Conservation (phyloP, 768 basidiomycete species). For the Harrya chromipes region DNA sequence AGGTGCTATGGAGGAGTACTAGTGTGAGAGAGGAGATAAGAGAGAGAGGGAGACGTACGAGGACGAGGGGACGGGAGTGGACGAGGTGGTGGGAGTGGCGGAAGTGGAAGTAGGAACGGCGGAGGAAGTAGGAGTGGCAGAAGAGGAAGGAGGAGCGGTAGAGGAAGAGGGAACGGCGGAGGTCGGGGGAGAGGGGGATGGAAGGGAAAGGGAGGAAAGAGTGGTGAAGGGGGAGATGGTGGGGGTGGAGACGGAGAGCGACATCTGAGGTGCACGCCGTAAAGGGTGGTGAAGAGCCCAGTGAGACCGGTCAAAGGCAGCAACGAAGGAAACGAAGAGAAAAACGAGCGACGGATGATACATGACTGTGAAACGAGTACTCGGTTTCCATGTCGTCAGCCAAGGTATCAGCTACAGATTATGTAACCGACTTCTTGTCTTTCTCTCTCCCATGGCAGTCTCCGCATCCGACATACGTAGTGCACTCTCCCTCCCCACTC, state of each 20-base stretch:
- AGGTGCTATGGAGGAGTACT: no score
- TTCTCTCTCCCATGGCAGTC: slow-evolving; percentile 47
- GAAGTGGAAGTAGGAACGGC: no score
- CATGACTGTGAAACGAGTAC: no score
- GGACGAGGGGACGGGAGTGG: no score
- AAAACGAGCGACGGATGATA: background rate
- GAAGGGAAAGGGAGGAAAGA: background rate
- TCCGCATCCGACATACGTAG: slow-evolving; percentile 83
- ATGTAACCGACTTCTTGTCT: background rate
- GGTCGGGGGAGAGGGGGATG: background rate
- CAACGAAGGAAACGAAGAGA: background rate
- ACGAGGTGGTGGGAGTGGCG: background rate
- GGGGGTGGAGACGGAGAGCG: background rate
- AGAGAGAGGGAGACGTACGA: no score
- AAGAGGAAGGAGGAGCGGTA: background rate
- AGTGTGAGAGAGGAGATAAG: no score
- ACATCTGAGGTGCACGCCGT: no score
- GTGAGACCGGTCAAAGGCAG: no score
- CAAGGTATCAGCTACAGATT: no score
- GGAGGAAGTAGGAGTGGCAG: background rate
- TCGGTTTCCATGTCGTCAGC: no score
- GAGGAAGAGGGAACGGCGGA: background rate
- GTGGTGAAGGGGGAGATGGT: background rate
- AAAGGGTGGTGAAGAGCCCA: background rate
- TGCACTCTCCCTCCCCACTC: slow-evolving; percentile 60